phyloP scores from a whole-genome alignment of 2,329 filamentous ascomycete genomes.

The Penicillium sp. region DNA sequence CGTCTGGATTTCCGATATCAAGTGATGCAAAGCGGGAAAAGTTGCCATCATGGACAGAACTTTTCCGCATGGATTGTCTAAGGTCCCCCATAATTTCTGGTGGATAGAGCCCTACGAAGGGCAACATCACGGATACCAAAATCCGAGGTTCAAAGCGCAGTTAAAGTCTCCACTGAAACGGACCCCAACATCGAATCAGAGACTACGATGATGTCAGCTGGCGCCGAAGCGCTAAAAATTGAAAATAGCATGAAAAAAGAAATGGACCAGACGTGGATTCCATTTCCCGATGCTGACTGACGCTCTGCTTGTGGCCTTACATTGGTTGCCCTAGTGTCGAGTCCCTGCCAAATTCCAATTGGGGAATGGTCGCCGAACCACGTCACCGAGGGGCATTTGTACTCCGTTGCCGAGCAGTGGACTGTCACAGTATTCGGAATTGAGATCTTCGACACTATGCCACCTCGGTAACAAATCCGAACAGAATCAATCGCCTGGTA shows the following conservation, averaged over 20 bases:
- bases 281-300: conserved; percentile 13
- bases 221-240: not conserved
- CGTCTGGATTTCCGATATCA: conserved; percentile 21
- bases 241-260: too few species aligned
- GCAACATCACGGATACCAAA: conserved; percentile 31
- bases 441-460: too few species aligned
- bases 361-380: too few species aligned
- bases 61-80: not conserved
- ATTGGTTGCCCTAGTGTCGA: too few species aligned
- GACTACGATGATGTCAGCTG: conserved; percentile 12
- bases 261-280: conserved; percentile 6
- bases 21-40: not conserved
- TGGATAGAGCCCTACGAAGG: conserved; percentile 7
- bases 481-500: too few species aligned
- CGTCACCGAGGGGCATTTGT: too few species aligned
- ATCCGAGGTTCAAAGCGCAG: conserved; percentile 24
- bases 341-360: too few species aligned
- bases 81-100: conserved; percentile 16
- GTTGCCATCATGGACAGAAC: not conserved
- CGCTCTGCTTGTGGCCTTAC: not conserved
- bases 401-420: too few species aligned
- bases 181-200: not conserved
- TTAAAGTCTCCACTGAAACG: not conserved
- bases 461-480: too few species aligned
- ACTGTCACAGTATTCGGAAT: too few species aligned